A percentile compares a stretch with the other conserved stretches of the same genome.
Conservation (phyloP, 1,139 yeast species). For the Debaryomycetaceae sp. region DNA sequence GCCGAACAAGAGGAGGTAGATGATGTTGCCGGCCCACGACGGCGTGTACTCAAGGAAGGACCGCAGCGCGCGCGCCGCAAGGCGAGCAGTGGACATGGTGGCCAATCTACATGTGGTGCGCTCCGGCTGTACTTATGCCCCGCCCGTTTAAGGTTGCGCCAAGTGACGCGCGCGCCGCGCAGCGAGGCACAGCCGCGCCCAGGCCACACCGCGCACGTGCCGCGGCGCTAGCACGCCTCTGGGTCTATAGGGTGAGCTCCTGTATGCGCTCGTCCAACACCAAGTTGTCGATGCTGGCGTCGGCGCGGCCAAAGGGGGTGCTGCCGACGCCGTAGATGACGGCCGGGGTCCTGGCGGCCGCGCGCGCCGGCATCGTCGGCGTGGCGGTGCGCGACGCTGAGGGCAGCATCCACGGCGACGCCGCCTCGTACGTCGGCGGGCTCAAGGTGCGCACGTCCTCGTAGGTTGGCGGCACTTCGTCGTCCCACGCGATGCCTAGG, state of each 20-base stretch:
- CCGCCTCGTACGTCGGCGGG: conserved; percentile 70
- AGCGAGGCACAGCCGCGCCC: background rate
- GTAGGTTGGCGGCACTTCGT: conserved; percentile 96
- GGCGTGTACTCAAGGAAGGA: too few relatives aligned
- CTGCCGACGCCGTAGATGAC: conserved; percentile 44
- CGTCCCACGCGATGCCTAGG: conserved; percentile 97
- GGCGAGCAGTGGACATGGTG: too few relatives aligned
- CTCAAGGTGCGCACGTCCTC: conserved; percentile 76
- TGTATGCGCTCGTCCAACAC: conserved; percentile 32
- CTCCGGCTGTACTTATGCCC: too few relatives aligned
- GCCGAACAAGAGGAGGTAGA: too few relatives aligned
- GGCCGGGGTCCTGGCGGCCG: conserved; percentile 29
- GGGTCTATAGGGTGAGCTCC: conserved; percentile 20
- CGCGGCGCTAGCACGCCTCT: background rate
- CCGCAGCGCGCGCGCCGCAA: too few relatives aligned
- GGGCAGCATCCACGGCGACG: conserved; percentile 19
- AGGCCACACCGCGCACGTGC: background rate
- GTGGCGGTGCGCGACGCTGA: conserved; percentile 12
- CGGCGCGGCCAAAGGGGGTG: conserved; percentile 23
- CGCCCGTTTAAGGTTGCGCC: too few relatives aligned
- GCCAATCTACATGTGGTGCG: too few relatives aligned
- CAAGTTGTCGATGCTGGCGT: conserved; percentile 24
- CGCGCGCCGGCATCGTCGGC: conserved; percentile 17
- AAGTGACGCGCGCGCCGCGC: background rate
- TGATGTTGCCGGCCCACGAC: too few relatives aligned